These are phyloP conservation scores for Lupinus albus DNA, from an alignment of 306 rosid genomes.

Conservation along the genomic window DNA sequence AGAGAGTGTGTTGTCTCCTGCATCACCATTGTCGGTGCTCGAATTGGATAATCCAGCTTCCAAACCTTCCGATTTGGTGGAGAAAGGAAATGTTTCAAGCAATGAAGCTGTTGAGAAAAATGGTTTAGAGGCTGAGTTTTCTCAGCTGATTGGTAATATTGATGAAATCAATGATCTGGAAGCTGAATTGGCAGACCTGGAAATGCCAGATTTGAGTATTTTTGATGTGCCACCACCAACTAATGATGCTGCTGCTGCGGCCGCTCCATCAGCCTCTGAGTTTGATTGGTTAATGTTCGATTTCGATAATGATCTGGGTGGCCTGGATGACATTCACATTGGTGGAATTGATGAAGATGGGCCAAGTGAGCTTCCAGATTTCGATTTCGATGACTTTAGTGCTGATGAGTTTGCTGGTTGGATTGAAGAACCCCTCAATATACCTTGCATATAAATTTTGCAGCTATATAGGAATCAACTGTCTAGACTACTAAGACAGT, in stretches of 20 bases:
- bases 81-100: conserved; percentile 24
- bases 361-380: conserved; percentile 60
- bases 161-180: neutral
- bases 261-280: conserved; percentile 11
- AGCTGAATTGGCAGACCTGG: conserved; percentile 38
- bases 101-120: conserved; percentile 35
- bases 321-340: conserved; percentile 51
- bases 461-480: conserved; percentile 40
- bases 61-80: conserved; percentile 45
- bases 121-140: neutral
- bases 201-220: conserved; percentile 53
- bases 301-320: conserved; percentile 46
- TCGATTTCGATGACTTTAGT: conserved; percentile 59
- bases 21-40: conserved; percentile 56
- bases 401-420: conserved; percentile 64
- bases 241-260: neutral
- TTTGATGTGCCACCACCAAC: conserved; percentile 11
- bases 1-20: conserved; percentile 46
- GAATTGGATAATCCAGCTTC: conserved; percentile 58
- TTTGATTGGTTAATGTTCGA: conserved; percentile 42
- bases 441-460: conserved; percentile 59
- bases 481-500: neutral
- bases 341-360: conserved; percentile 47
- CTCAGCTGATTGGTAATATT: neutral
- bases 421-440: conserved; percentile 66